A percentile compares a stretch with the other conserved stretches of the same genome.
These are phyloP conservation scores for Ascochyta rabiei DNA, from an alignment of 2,329 filamentous ascomycete genomes.

Conservation along the genomic window DNA sequence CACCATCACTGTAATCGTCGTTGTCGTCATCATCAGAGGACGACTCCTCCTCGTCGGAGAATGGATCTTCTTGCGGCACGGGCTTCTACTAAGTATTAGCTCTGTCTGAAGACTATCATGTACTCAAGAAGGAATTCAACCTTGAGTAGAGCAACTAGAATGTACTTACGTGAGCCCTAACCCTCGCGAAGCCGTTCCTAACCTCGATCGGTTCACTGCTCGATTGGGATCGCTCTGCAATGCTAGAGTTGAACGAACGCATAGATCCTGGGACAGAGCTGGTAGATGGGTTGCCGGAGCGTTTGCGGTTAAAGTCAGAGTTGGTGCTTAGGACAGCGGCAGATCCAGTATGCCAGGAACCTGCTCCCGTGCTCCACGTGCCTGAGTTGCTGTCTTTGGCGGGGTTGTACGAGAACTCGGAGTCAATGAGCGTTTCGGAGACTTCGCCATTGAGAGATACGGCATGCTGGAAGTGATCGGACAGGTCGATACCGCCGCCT, in stretches of 20 bases:
- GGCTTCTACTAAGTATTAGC: constrained; percentile 35
- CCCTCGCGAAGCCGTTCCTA: constrained; percentile 36
- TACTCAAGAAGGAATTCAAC: background rate
- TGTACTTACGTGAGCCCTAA: constrained; percentile 38
- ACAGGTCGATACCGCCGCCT: constrained; percentile 28
- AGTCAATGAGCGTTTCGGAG: constrained; percentile 26
- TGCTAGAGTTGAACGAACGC: constrained; percentile 30
- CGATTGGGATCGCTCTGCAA: constrained; percentile 32
- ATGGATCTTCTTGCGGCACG: constrained; percentile 30
- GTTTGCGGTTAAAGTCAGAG: constrained; percentile 27
- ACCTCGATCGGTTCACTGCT: background rate
- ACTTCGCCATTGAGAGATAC: constrained; percentile 20
- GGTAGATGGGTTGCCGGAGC: constrained; percentile 26
- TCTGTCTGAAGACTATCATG: constrained; percentile 20
- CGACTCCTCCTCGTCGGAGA: constrained; percentile 51
- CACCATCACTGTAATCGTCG: constrained; percentile 45
- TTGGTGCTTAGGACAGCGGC: constrained; percentile 6
- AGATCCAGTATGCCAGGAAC: constrained; percentile 36
- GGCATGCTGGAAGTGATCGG: constrained; percentile 20
- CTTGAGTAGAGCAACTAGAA: background rate
- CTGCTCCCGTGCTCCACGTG: constrained; percentile 19
- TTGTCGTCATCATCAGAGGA: constrained; percentile 47
- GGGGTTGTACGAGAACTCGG: constrained; percentile 21
- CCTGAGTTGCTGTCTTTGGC: constrained; percentile 3
- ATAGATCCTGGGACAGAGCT: constrained; percentile 22